Conservation (phyloP, 2,329 filamentous ascomycete species). For the Claviceps sp. region DNA sequence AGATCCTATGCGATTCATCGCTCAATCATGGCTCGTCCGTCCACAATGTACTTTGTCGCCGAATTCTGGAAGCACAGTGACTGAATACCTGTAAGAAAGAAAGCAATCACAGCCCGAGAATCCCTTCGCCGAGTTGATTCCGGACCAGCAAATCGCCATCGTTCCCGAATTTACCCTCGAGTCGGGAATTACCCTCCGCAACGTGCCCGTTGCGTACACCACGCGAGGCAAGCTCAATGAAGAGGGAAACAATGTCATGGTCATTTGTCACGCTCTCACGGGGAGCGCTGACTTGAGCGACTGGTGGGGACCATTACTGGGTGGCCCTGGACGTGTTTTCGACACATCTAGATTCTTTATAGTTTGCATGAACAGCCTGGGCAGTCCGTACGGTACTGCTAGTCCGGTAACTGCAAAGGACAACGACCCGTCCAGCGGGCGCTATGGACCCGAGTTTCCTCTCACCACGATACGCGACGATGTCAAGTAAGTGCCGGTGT, state of each 20-base stretch:
- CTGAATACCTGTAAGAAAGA: constrained; percentile 58
- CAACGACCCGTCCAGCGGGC: constrained; percentile 57
- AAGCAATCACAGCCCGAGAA: constrained; percentile 69
- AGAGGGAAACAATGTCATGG: constrained; percentile 53
- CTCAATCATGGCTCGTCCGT: not conserved
- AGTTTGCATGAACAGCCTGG: constrained; percentile 74
- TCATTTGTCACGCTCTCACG: constrained; percentile 73
- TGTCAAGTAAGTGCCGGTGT: constrained; percentile 54
- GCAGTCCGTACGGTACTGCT: constrained; percentile 77
- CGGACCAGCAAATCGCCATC: constrained; percentile 75
- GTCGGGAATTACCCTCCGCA: constrained; percentile 70
- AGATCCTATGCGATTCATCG: no score
- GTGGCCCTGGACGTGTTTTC: constrained; percentile 65
- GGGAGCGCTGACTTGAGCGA: constrained; percentile 75
- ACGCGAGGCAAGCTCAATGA: constrained; percentile 48
- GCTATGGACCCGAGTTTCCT: constrained; percentile 92
- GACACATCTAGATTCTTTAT: constrained; percentile 76
- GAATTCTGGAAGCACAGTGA: constrained; percentile 26
- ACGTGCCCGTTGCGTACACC: constrained; percentile 60
- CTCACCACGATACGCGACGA: constrained; percentile 92
- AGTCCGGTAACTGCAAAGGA: constrained; percentile 82
- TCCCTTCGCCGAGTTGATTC: constrained; percentile 74
- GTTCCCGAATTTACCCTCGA: constrained; percentile 87
- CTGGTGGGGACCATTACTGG: constrained; percentile 78
- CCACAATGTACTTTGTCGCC: not conserved